Conservation (phyloP, 176 grass and related monocot species). For the Aegilops tauschii region DNA sequence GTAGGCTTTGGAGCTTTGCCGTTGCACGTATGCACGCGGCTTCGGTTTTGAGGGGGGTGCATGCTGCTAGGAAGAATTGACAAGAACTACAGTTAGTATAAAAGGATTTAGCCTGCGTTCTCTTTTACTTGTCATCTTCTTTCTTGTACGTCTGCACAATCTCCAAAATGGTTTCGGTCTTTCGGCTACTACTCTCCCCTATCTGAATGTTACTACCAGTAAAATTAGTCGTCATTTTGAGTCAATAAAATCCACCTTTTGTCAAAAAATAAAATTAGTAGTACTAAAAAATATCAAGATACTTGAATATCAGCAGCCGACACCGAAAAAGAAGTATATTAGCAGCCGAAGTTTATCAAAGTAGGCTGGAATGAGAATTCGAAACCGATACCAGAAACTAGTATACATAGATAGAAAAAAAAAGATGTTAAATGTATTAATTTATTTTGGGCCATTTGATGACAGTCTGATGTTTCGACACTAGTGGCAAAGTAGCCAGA, state of each 20-base stretch:
- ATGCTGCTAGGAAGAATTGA: neutral
- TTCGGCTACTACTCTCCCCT: neutral
- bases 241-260: too few relatives aligned
- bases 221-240: too few relatives aligned
- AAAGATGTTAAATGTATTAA: neutral
- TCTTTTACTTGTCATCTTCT: neutral
- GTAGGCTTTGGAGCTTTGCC: conserved; percentile 19
- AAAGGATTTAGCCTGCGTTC: neutral
- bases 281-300: too few relatives aligned
- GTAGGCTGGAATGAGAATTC: too few relatives aligned
- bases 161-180: neutral
- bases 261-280: too few relatives aligned
- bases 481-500: neutral
- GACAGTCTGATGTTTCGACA: neutral
- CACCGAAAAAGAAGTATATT: too few relatives aligned
- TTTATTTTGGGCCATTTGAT: neutral
- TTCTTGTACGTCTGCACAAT: neutral
- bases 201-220: neutral
- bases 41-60: neutral
- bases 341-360: too few relatives aligned
- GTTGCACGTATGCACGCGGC: neutral
- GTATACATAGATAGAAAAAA: too few relatives aligned
- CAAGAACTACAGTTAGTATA: neutral
- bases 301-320: neutral
- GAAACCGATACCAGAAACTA: too few relatives aligned